Evolutionary conservation across 495 filamentous ascomycete genomes (phyloP), one percentile per base, ranked within the genome.

Genomic region (Terfezia boudieri): DNA sequence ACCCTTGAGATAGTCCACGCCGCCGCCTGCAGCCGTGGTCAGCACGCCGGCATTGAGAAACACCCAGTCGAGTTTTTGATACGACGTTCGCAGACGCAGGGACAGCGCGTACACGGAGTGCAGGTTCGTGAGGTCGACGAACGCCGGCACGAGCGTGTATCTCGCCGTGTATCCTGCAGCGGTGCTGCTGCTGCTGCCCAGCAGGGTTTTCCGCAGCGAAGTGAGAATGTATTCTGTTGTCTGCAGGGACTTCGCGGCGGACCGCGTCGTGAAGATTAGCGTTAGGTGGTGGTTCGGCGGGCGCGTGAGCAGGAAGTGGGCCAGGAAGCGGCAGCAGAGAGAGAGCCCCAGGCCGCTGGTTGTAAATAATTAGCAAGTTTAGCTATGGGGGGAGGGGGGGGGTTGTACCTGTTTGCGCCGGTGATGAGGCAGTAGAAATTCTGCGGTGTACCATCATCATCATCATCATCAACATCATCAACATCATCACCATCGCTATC

Each of bases 331-430:
- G 57, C 79, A 76, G 61, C 84, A 85, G 55, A 84, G 90, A 51
- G 82, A 79, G 60, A 86, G 85, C 41, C 90, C 90, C 55, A 98
- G 80, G 50, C 90, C 90, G 67, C 92, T 82, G 62, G 20, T 85
- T 85, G n/a, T 32, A 32, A 32, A 7, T 4, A 2, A 32, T 32
- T 32, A 32, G 26, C 7, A 32, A 5, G 26, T 1, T 20, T 32
- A 32, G 26, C 4, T 32, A 7, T 32, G 26, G 26, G 26, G 2
- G 7, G 26, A 2, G 2, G 26, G 26, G 7, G 26, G 26, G 26
- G 26, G 26, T 1, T 1, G 26, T 5, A 32, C 26, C 26, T 32
- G 26, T 32, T 32, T 32, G 26, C 26, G 26, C 26, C 26, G 26
- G 26, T 32, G 26, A 32, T 32, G 26, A 32, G 26, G 26, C 26